These are phyloP conservation scores for Cardamine chenopodiifolia DNA, from an alignment of 345 rosid species.

Conservation along the genomic window DNA sequence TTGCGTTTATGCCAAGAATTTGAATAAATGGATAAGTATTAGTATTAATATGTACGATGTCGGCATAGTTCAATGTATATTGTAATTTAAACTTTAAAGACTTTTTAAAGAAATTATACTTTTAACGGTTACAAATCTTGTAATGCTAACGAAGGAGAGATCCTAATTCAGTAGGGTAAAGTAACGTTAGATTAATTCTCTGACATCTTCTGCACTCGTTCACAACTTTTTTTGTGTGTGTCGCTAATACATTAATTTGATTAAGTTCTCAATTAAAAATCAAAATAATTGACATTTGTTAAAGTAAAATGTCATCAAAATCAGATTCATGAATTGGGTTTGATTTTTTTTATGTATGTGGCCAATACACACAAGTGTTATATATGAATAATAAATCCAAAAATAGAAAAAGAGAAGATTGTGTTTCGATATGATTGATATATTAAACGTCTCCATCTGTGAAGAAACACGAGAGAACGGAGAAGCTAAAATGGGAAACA, in stretches of 20 bases:
- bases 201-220: slow-evolving; percentile 15
- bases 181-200: neutral
- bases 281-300: neutral
- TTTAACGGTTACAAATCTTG: neutral
- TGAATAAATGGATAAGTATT: neutral
- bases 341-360: neutral
- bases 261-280: neutral
- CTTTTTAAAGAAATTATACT: neutral
- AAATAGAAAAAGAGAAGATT: slow-evolving; percentile 17
- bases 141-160: neutral
- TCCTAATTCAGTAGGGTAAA: no score
- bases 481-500: slow-evolving; percentile 46
- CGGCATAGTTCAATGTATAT: neutral
- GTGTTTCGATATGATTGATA: slow-evolving; percentile 35
- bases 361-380: slow-evolving; percentile 11
- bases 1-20: neutral
- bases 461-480: slow-evolving; percentile 47
- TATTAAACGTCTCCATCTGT: slow-evolving; percentile 40
- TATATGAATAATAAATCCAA: slow-evolving; percentile 9
- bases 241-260: neutral
- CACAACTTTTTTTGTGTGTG: neutral
- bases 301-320: slow-evolving; percentile 7
- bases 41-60: neutral
- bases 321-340: neutral
- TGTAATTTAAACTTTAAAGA: neutral